Evolutionary conservation across 116 monocot genomes (phyloP).

Genomic region (Trichopus zeylanicus): DNA sequence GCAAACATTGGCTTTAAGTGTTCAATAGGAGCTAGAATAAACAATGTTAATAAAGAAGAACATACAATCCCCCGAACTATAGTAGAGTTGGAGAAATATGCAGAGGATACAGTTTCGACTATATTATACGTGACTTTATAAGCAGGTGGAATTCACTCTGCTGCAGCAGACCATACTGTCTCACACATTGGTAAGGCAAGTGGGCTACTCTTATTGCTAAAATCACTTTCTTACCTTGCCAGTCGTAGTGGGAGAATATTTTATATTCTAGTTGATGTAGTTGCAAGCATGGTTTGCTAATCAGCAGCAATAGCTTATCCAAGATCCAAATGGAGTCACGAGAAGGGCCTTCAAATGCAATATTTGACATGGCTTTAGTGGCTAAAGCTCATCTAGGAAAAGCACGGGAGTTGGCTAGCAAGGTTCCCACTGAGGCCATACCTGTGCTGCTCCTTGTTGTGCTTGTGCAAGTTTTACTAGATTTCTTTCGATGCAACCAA

Average conservation of each 20-base stretch:
- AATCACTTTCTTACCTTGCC: conserved; percentile 72
- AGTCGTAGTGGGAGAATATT: conserved; percentile 38
- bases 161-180: conserved; percentile 86
- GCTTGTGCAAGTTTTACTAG: conserved; percentile 65
- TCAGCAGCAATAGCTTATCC: conserved; percentile 18
- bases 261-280: conserved; percentile 65
- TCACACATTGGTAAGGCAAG: conserved; percentile 92
- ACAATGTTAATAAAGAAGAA: conserved; percentile 53
- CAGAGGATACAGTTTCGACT: conserved; percentile 73
- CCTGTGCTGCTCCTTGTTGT: conserved; percentile 65
- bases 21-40: conserved; percentile 69
- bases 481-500: conserved; percentile 34
- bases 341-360: conserved; percentile 44
- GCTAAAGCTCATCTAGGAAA: conserved; percentile 58
- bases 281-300: conserved; percentile 51
- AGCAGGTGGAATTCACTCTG: conserved; percentile 63
- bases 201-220: conserved; percentile 73
- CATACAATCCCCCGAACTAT: conserved; percentile 23
- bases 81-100: conserved; percentile 62
- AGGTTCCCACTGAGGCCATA: conserved; percentile 43
- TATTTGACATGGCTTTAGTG: conserved; percentile 66
- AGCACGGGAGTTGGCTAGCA: conserved; percentile 38
- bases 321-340: conserved; percentile 51
- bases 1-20: conserved; percentile 82
- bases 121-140: conserved; percentile 77